These are phyloP conservation scores for Andrographis paniculata DNA, from an alignment of 305 asterid genomes.

Conservation along the genomic window DNA sequence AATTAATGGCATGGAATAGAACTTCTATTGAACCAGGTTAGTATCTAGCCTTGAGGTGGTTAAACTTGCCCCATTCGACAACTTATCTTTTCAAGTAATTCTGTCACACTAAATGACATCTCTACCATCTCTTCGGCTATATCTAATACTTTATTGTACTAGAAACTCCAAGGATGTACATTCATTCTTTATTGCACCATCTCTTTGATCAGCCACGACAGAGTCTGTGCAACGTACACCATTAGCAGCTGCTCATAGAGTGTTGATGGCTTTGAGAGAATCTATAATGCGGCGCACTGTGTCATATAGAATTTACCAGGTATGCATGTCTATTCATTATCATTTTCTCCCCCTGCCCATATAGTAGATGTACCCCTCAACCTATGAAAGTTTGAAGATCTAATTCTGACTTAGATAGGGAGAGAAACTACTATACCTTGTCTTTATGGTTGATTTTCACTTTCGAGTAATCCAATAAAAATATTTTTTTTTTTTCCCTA, in stretches of 20 bases:
- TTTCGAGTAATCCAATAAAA: no score
- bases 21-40: conserved; percentile 40
- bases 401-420: no score
- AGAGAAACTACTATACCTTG: no score
- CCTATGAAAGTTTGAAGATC: no score
- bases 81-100: background rate
- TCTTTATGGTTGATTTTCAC: no score
- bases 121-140: background rate
- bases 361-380: no score
- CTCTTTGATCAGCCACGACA: conserved; percentile 19
- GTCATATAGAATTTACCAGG: conserved; percentile 49
- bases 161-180: background rate
- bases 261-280: conserved; percentile 63
- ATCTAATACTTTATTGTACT: no score
- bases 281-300: conserved; percentile 64
- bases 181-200: background rate
- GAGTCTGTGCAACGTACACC: conserved; percentile 24
- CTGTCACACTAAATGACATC: background rate
- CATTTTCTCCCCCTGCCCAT: background rate
- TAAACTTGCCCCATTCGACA: conserved; percentile 1
- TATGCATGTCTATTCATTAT: conserved; percentile 17
- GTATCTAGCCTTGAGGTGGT: conserved; percentile 17
- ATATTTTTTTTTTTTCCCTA: no score
- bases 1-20: conserved; percentile 83
- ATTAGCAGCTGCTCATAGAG: conserved; percentile 37